Evolutionary conservation across 768 basidiomycete genomes (phyloP).

Genomic region (Termitomyces sp.): DNA sequence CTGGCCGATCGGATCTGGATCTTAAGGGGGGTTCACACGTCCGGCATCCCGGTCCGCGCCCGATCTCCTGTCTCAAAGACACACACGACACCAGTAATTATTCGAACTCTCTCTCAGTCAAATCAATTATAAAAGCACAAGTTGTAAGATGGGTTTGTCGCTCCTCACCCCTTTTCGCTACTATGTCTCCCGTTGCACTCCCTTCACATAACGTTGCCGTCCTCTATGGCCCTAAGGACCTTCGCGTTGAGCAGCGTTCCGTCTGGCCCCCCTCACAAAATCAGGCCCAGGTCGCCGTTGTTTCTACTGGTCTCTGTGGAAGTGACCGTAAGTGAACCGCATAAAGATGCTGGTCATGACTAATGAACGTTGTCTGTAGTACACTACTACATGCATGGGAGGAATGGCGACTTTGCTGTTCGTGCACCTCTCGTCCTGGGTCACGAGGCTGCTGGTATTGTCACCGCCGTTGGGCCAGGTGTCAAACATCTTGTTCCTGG

Average conservation of each 20-base stretch:
- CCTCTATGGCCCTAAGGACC: constrained; percentile 79
- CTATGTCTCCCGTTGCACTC: constrained; percentile 42
- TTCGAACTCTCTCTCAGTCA: constrained; percentile 13
- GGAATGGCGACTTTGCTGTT: constrained; percentile 90
- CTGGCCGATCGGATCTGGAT: constrained; percentile 11
- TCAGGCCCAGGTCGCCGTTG: constrained; percentile 77
- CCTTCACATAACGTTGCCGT: constrained; percentile 69
- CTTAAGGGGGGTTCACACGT: constrained; percentile 16
- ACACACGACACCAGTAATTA: constrained; percentile 13
- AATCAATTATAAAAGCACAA: constrained; percentile 14
- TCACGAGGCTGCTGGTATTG: constrained; percentile 87
- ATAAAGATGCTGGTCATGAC: not conserved
- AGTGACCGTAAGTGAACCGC: constrained; percentile 57
- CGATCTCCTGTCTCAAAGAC: constrained; percentile 18
- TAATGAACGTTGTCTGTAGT: constrained; percentile 40
- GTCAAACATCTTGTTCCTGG: constrained; percentile 65
- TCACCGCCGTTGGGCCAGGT: constrained; percentile 79
- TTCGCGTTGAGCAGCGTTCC: constrained; percentile 73
- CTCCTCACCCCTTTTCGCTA: constrained; percentile 15
- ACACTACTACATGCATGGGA: constrained; percentile 86
- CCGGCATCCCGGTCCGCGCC: constrained; percentile 15
- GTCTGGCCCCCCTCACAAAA: constrained; percentile 68
- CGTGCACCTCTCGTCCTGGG: constrained; percentile 87
- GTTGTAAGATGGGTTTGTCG: constrained; percentile 12
- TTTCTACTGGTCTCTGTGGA: constrained; percentile 89